These are phyloP conservation scores for Arthrobotrys sinensis DNA, from an alignment of 2,329 filamentous ascomycete genomes.

Conservation along the genomic window DNA sequence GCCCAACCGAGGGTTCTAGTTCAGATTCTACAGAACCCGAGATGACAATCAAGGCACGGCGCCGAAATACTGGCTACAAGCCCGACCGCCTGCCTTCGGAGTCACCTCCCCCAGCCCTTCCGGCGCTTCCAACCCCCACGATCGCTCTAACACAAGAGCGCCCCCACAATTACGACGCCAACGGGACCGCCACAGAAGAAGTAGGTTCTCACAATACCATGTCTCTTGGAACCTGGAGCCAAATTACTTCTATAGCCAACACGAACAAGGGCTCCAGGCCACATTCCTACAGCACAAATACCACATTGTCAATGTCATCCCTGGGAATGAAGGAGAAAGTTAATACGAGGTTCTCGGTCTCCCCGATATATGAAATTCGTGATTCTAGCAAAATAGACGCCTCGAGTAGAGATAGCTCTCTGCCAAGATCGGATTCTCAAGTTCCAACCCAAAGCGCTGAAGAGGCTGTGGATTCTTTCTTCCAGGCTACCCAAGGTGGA, in stretches of 20 bases:
- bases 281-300: conserved; percentile 51
- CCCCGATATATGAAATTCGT: conserved; percentile 31
- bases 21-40: conserved; percentile 13
- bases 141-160: neutral
- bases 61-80: conserved; percentile 46
- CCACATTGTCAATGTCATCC: conserved; percentile 27
- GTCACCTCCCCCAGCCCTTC: conserved; percentile 44
- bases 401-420: neutral
- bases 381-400: conserved; percentile 14
- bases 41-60: conserved; percentile 19
- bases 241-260: conserved; percentile 18
- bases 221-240: conserved; percentile 35
- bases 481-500: conserved; percentile 38
- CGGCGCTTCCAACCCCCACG: conserved; percentile 22
- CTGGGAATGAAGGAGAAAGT: conserved; percentile 45
- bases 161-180: conserved; percentile 1
- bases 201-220: conserved; percentile 18
- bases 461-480: conserved; percentile 52
- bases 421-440: neutral
- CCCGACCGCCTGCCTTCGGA: conserved; percentile 10
- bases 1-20: conserved; percentile 1
- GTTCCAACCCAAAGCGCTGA: conserved; percentile 20
- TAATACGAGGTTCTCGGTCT: conserved; percentile 38
- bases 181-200: conserved; percentile 5
- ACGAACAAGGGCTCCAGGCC: conserved; percentile 35